Evolutionary conservation across 2,329 filamentous ascomycete species (phyloP), one percentile per base, ranked within the genome.

Genomic region (Lecanicillium sp.): DNA sequence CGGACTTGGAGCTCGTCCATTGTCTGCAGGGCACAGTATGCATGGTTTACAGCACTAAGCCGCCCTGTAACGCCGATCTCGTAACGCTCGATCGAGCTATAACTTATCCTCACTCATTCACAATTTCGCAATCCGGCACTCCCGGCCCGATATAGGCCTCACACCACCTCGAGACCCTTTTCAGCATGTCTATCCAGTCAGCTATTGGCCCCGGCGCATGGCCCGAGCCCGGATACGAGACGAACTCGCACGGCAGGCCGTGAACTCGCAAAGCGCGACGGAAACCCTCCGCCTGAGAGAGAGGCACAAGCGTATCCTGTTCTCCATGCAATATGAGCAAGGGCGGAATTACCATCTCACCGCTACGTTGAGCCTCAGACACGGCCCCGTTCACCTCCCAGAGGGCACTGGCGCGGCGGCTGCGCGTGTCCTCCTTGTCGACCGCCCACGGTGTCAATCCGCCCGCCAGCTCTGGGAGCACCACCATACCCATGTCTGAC

Each of bases 281-380:
- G 54, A 67, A 66, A 0, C 53, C 63, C 44, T 55, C 52, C 4
- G 58, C 62, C 55, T 68, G 65, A 21, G 52, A 55, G 3, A 66
- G 50, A 3, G 64, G 66, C 35, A 64, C 62, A 11, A 62, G 45
- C 17, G 54, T 51, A 50, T 68, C 65, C 26, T 57, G 51, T 51
- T 65, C 47, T 7, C 60, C 59, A 32, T 62, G 56, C 9, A 64
- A 42, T 15, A 63, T 56, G 45, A 53, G 41, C 48, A 55, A 19
- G 3, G 49, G 43, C 20, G 49, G 51, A 2, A 53, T 55, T 4
- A 50, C 33, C 23, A 45, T 39, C 27, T 50, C 26, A 5, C 48
- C 48, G 5, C 20, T 7, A 7, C 41, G 39, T 1, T 24, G 15
- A 12, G 40, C 23, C 26, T 50, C 41, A 4, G 15, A 23, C 5